A percentile compares a stretch with the other conserved stretches of the same genome.
phyloP scores from a whole-genome alignment of 2,329 filamentous ascomycete species.

The Periconia sp. region DNA sequence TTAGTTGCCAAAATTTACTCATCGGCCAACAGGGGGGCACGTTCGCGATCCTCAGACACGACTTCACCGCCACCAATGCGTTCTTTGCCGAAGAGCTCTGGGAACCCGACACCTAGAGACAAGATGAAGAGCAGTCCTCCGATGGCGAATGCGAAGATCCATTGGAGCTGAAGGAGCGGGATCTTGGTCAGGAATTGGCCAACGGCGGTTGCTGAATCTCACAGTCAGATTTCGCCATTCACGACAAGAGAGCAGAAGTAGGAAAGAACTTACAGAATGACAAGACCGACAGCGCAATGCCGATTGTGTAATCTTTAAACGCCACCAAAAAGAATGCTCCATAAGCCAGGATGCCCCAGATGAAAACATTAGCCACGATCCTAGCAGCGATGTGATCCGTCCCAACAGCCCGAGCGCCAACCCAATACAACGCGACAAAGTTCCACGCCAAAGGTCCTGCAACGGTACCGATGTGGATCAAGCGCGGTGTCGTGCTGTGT shows the following conservation, averaged over 20 bases:
- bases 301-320: conserved; percentile 77
- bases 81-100: conserved; percentile 62
- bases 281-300: conserved; percentile 75
- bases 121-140: conserved; percentile 73
- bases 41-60: conserved; percentile 54
- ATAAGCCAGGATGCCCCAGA: conserved; percentile 80
- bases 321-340: conserved; percentile 73
- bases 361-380: conserved; percentile 82
- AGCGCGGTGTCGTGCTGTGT: conserved; percentile 68
- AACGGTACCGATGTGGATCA: conserved; percentile 75
- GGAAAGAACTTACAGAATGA: conserved; percentile 59
- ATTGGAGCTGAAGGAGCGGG: conserved; percentile 78
- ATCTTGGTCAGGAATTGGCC: conserved; percentile 73
- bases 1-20: background rate
- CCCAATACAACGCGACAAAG: conserved; percentile 85
- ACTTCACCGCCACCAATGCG: conserved; percentile 51
- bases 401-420: conserved; percentile 75
- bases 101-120: conserved; percentile 66
- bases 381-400: conserved; percentile 69
- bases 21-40: conserved; percentile 52
- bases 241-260: background rate
- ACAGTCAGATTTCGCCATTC: conserved; percentile 3
- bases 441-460: conserved; percentile 83
- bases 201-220: conserved; percentile 65
- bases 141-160: conserved; percentile 89